Conservation (phyloP, 2,329 filamentous ascomycete species). For the Colletotrichum sp. region DNA sequence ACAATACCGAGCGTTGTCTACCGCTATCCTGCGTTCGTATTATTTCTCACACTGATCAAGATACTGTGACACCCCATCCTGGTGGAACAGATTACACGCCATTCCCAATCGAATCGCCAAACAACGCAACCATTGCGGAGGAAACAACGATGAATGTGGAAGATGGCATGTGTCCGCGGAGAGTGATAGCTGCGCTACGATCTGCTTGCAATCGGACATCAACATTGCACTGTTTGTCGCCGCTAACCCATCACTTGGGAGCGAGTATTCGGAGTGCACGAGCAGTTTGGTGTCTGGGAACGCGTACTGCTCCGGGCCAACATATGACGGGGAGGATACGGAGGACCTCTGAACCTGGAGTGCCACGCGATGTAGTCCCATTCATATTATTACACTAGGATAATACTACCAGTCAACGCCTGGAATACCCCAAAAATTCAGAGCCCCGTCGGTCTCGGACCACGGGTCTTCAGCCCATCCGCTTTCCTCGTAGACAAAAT, state of each 20-base stretch:
- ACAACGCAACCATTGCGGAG: not conserved
- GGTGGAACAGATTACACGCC: too few relatives aligned
- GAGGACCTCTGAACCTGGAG: not conserved
- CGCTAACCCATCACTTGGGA: not conserved
- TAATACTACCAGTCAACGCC: not conserved
- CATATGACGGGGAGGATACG: not conserved
- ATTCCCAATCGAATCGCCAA: rapidly evolving
- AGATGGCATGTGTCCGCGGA: not conserved
- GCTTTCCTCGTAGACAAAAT: constrained; percentile 18
- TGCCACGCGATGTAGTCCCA: not conserved
- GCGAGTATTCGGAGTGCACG: not conserved
- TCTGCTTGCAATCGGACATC: not conserved
- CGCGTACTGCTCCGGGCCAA: not conserved
- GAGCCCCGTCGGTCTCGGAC: constrained; percentile 6
- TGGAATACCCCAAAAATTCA: constrained; percentile 22
- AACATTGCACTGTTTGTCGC: not conserved
- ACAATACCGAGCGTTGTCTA: too few relatives aligned
- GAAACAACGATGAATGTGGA: not conserved
- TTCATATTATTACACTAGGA: not conserved
- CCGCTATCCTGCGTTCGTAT: too few relatives aligned
- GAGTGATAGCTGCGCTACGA: not conserved
- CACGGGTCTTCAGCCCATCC: constrained; percentile 14
- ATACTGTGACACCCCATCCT: too few relatives aligned
- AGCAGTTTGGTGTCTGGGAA: not conserved
- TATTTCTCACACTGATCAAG: too few relatives aligned